Evolutionary conservation across 345 rosid species (phyloP).

Genomic region (Mangifera indica): DNA sequence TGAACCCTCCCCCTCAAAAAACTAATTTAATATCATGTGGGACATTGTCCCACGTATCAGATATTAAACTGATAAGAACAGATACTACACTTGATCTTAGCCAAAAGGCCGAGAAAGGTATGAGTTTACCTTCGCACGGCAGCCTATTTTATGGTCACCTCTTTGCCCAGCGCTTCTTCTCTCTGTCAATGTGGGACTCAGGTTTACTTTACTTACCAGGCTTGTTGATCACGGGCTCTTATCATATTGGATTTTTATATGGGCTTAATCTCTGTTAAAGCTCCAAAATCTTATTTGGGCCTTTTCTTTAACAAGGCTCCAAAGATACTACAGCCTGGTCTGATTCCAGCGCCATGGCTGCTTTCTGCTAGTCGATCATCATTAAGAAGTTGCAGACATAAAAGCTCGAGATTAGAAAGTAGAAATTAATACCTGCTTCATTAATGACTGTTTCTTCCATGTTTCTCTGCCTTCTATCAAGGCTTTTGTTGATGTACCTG

Average conservation of each 20-base stretch:
- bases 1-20: slow-evolving; percentile 17
- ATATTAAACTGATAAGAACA: slow-evolving; percentile 67
- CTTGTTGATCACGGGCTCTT: too few relatives aligned
- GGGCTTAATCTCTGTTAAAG: background rate
- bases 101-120: slow-evolving; percentile 65
- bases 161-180: background rate
- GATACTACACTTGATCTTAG: slow-evolving; percentile 66
- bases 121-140: background rate
- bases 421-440: too few relatives aligned
- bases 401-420: too few relatives aligned
- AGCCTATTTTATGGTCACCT: background rate
- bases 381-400: too few relatives aligned
- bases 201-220: too few relatives aligned
- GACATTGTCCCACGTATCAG: slow-evolving; percentile 39
- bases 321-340: too few relatives aligned
- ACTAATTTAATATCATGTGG: slow-evolving; percentile 41
- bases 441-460: slow-evolving; percentile 61
- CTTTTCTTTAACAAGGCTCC: too few relatives aligned
- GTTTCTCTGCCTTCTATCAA: slow-evolving; percentile 73
- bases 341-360: slow-evolving; percentile 44
- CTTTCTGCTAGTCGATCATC: too few relatives aligned
- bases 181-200: background rate
- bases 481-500: too few relatives aligned
- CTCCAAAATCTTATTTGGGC: slow-evolving; percentile 18
- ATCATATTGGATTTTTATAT: too few relatives aligned